Base-by-base conservation (phyloP, 208 protist genomes). In the Trypanosoma melophagium region DNA sequence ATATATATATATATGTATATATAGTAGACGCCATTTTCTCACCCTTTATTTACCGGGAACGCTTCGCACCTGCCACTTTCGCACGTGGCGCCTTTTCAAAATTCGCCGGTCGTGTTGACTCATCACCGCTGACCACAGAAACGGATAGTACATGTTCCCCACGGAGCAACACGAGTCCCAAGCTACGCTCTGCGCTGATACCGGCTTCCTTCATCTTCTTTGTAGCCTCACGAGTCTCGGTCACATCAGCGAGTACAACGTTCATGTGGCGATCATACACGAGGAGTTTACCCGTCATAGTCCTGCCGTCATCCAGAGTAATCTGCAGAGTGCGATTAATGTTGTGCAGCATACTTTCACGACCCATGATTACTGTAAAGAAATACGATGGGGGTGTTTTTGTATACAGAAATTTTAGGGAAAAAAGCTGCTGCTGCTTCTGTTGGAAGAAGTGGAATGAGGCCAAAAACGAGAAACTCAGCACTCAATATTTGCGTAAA, bases 241-340 rank as follows among this genome's bases (percentile, higher is more conserved):
- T 59, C 9, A 63, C 62, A 58, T 93, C 87, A 25, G 60, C 72
- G 1, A 95, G 64, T 7, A 95, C 85, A n/a, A 95, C 81, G 55
- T 95, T 95, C 90, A 95, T 95, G 85, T 92, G 85, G 53, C 85
- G 73, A 64, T 95, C 90, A 69, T 84, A 95, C 51, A 92, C 84
- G 25, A 95, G 78, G 2, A 95, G 72, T 59, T 88, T 87, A 35
- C 90, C 90, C 0, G 73, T 84, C 51, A 95, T 61, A 47, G 74
- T 78, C 28, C 90, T 84, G n/a, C 81, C 83, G 57, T 95, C 90
- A 69, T 89, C 83, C 16, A 91, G 63, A 13, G 80, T 71, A 19
- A 95, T 71, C 55, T 69, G 66, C 57, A 95, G 70, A 59, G 74
- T 70, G 71, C 86, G 85, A 76, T 93, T 93, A 60, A 95, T 91